Evolutionary conservation across 2,329 filamentous ascomycete species (phyloP), one percentile per base, ranked within the genome.

Genomic region (Endoconidiophora laricicola): DNA sequence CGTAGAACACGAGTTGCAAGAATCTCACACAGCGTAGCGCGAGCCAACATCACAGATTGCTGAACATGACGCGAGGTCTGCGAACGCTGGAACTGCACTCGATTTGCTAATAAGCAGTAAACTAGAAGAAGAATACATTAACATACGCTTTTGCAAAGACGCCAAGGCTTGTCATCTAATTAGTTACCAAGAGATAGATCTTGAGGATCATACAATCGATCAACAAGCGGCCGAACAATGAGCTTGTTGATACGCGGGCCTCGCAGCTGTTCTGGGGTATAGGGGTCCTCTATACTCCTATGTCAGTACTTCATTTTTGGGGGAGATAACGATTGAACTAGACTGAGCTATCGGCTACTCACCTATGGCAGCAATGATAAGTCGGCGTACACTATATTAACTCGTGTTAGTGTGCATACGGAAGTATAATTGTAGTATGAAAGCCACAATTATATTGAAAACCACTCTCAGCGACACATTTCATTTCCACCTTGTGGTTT

Each of bases 51-150:
- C 51, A 85, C 78, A 4, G 77, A 81, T 60, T 83, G 79, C 56
- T 83, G 78, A 54, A 82, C 73, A 40, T 76, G 68, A 55, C 78
- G 74, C 50, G 73, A 68, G 6, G 51, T 49, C 57, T 83, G 79
- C 57, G 83, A 78, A 41, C 78, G 73, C 29, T 83, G 67, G 58
- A 85, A 85, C 54, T 83, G 78, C 49, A 79, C 72, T 12, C 79
- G 71, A 57, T 86, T 85, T 52, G 82, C 79, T 23, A 86, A 69
- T 20, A 86, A 66, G 60, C 80, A 84, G 59, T 83, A 85, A 0
- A 84, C 78, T 76, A 55, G 24, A 4, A 12, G 26, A 10, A 22
- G 16, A 12, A 14, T 50, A 6, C 18, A 38, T 54, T 33, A 40
- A 40, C 41, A 38, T 16, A 18, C 33, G 43, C 14, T 36, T 37